Percentiles rank a stretch among this genome's conserved stretches.
phyloP scores from a whole-genome alignment of 495 filamentous ascomycete genomes.

The Umbilicaria muhlenbergii region DNA sequence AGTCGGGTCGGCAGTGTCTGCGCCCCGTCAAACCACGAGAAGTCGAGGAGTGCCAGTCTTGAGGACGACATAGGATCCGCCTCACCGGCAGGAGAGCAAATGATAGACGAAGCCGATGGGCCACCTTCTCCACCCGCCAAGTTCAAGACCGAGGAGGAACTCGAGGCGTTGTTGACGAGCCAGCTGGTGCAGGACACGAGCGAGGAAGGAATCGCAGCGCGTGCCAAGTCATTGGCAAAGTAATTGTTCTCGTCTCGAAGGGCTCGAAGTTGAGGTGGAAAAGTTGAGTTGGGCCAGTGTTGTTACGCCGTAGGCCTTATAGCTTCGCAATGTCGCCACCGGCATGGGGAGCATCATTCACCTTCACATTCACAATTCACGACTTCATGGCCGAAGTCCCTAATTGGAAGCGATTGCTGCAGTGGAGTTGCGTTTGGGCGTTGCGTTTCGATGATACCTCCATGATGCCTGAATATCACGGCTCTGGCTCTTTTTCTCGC shows the following conservation, averaged over 20 bases:
- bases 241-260: no score
- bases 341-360: no score
- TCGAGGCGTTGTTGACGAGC: conserved; percentile 8
- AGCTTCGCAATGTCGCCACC: no score
- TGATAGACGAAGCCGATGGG: not conserved
- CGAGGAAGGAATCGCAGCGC: conserved; percentile 4
- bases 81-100: not conserved
- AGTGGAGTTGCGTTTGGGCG: no score
- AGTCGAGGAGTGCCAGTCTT: not conserved
- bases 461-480: not conserved
- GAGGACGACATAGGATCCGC: not conserved
- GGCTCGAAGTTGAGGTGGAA: no score
- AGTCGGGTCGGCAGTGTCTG: conserved; percentile 2
- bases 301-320: no score
- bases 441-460: not conserved
- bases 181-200: conserved; percentile 9
- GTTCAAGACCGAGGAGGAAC: conserved; percentile 1
- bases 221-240: not conserved
- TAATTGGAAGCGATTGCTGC: no score
- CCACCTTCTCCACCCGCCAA: not conserved
- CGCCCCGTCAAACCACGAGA: not conserved
- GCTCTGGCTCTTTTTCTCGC: no score
- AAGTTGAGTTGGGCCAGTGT: no score
- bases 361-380: no score
- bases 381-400: no score